These are phyloP conservation scores for Aschersonia sp. DNA, from an alignment of 2,329 filamentous ascomycete species.

Conservation along the genomic window DNA sequence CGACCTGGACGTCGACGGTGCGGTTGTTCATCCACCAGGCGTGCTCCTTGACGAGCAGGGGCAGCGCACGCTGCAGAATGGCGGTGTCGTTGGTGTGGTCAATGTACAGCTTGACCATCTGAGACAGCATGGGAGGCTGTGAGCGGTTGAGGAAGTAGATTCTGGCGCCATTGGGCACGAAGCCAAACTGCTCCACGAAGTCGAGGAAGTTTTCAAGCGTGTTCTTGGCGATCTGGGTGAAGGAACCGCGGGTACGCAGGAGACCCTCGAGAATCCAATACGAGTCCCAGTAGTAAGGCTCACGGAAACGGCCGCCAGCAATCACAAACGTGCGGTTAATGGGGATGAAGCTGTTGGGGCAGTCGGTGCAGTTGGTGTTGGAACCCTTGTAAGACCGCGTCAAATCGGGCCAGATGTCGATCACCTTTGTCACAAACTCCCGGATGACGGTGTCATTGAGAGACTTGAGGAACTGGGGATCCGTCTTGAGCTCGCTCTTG, in stretches of 20 bases:
- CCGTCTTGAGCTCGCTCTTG: constrained; percentile 32
- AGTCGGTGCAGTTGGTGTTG: constrained; percentile 38
- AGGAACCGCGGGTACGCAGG: constrained; percentile 47
- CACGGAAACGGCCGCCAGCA: constrained; percentile 55
- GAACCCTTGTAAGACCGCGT: constrained; percentile 42
- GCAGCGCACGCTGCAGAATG: constrained; percentile 44
- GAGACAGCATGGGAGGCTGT: constrained; percentile 49
- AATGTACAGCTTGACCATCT: constrained; percentile 52
- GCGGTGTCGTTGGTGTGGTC: constrained; percentile 49
- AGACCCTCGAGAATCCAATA: constrained; percentile 56
- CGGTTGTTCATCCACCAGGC: constrained; percentile 49
- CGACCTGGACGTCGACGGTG: constrained; percentile 34
- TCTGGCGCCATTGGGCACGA: constrained; percentile 54
- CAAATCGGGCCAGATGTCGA: constrained; percentile 55
- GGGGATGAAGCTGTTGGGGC: constrained; percentile 50
- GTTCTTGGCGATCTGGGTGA: constrained; percentile 47
- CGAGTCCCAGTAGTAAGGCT: constrained; percentile 59
- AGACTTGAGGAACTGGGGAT: constrained; percentile 42
- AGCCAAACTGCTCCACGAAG: constrained; percentile 47
- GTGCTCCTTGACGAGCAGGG: constrained; percentile 48
- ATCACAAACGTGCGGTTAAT: constrained; percentile 56
- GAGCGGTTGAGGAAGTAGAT: constrained; percentile 55
- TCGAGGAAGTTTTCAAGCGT: constrained; percentile 59
- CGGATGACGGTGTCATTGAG: constrained; percentile 42
- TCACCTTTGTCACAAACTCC: constrained; percentile 48